Evolutionary conservation across 441 rosid species (phyloP), one percentile per base, ranked within the genome.

Genomic region (Adansonia madagascariensis): DNA sequence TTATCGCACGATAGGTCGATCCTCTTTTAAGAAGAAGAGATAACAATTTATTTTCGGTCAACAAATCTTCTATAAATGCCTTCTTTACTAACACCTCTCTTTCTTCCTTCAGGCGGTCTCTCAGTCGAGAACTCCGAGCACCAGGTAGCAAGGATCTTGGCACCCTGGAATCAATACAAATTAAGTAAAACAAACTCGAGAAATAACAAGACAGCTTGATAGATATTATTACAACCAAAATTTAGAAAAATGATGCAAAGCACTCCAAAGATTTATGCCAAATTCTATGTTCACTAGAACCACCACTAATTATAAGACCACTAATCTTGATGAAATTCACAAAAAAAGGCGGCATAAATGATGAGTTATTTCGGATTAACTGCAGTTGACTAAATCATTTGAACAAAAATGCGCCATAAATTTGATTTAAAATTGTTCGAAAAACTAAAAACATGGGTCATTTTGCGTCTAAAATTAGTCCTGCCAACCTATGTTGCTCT

Each of bases 101-200:
- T 78, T 91, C 97, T 85, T 93, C 98, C 86, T 88, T 93, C 68
- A 82, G 90, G 70, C 98, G 97, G 82, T 94, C 98, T 86, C 97
- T 93, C 70, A 92, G 86, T 47, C 98, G 94, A 82, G 99, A 97
- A 90, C 91, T 91, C 74, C 98, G 95, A 77, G 92, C 96, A 76
- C 98, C 99, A 57, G 98, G 98, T 67, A 94, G 85, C 76, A 97
- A 79, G 81, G 97, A 90, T 78, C 94, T 91, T 62, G 99, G 99
- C 84, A 97, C 94, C 83, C 99, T 97, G 94, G 75, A 75, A 84
- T 77, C 57, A 80, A 71, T 56, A 77, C 59, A 79, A 79, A 84
- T 55, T 65, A 65, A 76, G 67, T 31, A 62, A 78, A 83, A 61
- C 78, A 81, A 79, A 61, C 50, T 61, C 78, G 52, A 84, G 65